phyloP scores from a whole-genome alignment of 163 green algal species.

The Smithsoniella earleae region DNA sequence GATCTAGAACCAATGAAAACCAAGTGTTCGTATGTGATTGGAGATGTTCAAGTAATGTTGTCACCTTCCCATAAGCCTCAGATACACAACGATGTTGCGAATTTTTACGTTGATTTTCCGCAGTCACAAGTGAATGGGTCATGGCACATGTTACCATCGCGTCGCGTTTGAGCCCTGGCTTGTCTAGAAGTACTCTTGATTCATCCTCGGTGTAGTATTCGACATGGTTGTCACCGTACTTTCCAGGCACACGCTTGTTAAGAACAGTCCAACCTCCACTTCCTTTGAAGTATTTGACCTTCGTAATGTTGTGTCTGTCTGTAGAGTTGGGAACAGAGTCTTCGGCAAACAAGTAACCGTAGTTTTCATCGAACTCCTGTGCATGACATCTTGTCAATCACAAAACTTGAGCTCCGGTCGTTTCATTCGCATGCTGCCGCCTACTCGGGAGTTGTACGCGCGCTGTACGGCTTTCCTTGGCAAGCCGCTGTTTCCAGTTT shows the following conservation, averaged over 20 bases:
- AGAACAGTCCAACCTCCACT: not conserved
- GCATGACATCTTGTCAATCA: not conserved
- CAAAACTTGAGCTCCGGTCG: not conserved
- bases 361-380: not conserved
- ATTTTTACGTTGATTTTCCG: not conserved
- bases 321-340: not conserved
- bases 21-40: not conserved
- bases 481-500: conserved; percentile 14
- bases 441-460: too few species aligned
- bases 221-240: not conserved
- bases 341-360: not conserved
- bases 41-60: not conserved
- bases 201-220: not conserved
- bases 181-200: not conserved
- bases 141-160: not conserved
- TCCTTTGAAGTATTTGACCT: conserved; percentile 13
- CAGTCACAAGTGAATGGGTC: not conserved
- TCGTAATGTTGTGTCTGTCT: not conserved
- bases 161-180: not conserved
- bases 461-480: not conserved
- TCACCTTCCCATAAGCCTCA: not conserved
- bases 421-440: not conserved
- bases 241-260: not conserved
- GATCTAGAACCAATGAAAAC: not conserved
- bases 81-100: not conserved